A percentile compares a stretch with the other conserved stretches of the same genome.
These are phyloP conservation scores for Bondarzewia mesenterica DNA, from an alignment of 1,284 basidiomycete genomes.

Conservation along the genomic window DNA sequence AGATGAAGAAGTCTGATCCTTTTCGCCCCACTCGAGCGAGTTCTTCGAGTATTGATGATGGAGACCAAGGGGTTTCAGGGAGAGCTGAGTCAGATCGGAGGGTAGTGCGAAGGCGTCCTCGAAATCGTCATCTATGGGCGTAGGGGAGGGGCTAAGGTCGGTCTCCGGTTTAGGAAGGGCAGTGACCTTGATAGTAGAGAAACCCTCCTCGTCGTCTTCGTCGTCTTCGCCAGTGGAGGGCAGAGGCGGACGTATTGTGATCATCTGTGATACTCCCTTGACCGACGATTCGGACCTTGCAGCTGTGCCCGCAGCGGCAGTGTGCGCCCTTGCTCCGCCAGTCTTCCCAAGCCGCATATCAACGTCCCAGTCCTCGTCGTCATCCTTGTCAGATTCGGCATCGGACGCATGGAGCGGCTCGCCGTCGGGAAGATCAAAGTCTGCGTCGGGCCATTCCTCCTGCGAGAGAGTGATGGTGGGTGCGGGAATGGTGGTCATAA, in stretches of 20 bases:
- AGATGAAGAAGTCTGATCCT: conserved; percentile 65
- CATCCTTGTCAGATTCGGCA: conserved; percentile 54
- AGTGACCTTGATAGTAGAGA: conserved; percentile 70
- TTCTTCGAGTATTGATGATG: conserved; percentile 65
- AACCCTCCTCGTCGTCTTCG: conserved; percentile 69
- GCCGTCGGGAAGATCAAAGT: conserved; percentile 75
- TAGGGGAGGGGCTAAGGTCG: conserved; percentile 16
- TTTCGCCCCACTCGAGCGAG: conserved; percentile 78
- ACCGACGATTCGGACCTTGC: conserved; percentile 23
- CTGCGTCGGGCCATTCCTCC: conserved; percentile 78
- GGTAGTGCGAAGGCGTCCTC: conserved; percentile 74
- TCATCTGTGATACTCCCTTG: conserved; percentile 29
- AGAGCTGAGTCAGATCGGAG: conserved; percentile 66
- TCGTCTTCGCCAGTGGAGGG: conserved; percentile 42
- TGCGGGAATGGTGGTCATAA: conserved; percentile 53
- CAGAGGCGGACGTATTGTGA: conserved; percentile 59
- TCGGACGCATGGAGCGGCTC: conserved; percentile 50
- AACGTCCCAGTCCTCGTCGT: conserved; percentile 65
- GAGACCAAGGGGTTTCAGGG: conserved; percentile 57
- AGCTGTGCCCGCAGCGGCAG: conserved; percentile 29
- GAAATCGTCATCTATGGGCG: conserved; percentile 50
- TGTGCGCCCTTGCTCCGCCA: conserved; percentile 40
- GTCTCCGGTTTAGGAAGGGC: conserved; percentile 34
- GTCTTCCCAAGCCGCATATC: conserved; percentile 62
- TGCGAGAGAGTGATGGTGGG: conserved; percentile 42